Evolutionary conservation across 345 rosid species (phyloP).

Genomic region (Eucalyptus lansdowneana): DNA sequence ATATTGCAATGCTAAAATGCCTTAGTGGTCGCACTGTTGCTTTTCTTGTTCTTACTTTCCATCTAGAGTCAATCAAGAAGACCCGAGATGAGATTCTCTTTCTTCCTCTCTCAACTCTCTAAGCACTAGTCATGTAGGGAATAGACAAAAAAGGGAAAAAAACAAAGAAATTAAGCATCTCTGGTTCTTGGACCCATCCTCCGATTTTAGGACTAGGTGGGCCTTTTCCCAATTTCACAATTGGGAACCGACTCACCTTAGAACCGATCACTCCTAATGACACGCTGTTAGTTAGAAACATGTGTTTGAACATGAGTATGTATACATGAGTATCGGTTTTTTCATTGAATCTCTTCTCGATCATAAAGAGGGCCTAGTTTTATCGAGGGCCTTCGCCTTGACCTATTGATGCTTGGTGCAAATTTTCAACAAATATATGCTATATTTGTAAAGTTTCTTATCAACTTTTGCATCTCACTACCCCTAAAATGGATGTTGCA

Average conservation of each 20-base stretch:
- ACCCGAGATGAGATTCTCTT: not conserved
- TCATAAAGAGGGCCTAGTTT: not conserved
- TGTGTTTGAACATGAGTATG: too few species aligned
- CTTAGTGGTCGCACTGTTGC: not conserved
- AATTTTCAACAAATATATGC: not conserved
- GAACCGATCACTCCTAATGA: not conserved
- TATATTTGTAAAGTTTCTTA: not conserved
- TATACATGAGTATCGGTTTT: not conserved
- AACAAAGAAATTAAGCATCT: not conserved
- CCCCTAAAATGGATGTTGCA: not conserved
- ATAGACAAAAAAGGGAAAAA: not conserved
- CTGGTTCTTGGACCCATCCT: too few species aligned
- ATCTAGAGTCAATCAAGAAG: not conserved
- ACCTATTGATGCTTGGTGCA: not conserved
- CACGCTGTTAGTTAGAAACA: not conserved
- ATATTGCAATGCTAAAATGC: not conserved
- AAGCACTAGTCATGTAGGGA: not conserved
- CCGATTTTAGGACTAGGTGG: not conserved
- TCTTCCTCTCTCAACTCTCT: not conserved
- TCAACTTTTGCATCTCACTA: not conserved
- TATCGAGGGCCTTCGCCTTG: not conserved
- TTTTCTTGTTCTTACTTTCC: not conserved
- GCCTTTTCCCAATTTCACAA: not conserved
- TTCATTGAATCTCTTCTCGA: not conserved
- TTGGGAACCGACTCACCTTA: not conserved